A percentile compares a stretch with the other conserved stretches of the same genome.
These are phyloP conservation scores for Carpinus fangiana DNA, from an alignment of 306 rosid species.

Conservation along the genomic window DNA sequence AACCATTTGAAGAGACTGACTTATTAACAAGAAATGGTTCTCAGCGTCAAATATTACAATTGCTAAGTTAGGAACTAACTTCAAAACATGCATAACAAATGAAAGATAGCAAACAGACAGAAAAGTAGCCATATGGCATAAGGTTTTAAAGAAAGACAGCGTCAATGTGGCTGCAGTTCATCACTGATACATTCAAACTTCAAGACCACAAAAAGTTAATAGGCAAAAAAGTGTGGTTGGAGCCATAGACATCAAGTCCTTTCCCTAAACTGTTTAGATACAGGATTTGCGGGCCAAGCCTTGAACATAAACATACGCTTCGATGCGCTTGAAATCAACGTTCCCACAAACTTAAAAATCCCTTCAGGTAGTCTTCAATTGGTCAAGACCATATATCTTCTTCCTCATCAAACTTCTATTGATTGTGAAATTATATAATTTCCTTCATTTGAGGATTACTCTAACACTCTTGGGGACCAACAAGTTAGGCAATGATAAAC, in stretches of 20 bases:
- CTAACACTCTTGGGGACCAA: constrained; percentile 71
- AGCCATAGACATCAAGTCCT: neutral
- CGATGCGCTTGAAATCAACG: constrained; percentile 75
- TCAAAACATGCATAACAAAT: neutral
- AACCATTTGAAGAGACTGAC: too few species aligned
- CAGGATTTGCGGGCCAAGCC: neutral
- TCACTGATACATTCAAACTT: neutral
- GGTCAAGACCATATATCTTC: constrained; percentile 60
- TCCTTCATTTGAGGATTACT: constrained; percentile 68
- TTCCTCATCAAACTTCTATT: constrained; percentile 74
- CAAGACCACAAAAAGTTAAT: neutral
- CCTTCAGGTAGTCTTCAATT: constrained; percentile 63
- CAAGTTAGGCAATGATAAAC: constrained; percentile 75
- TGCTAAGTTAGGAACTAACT: neutral
- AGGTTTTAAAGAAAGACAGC: neutral
- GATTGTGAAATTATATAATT: constrained; percentile 62
- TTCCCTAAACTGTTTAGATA: neutral
- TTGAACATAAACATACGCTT: neutral
- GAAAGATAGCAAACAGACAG: neutral
- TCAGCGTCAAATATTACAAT: neutral
- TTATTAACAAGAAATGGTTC: neutral
- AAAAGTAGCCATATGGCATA: neutral
- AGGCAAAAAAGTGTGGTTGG: neutral
- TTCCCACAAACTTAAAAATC: constrained; percentile 59
- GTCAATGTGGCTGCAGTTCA: neutral